Percentiles rank a stretch among this genome's conserved stretches.
These are phyloP conservation scores for Lactifluus hygrophoroides DNA, from an alignment of 768 basidiomycete genomes.

Conservation along the genomic window DNA sequence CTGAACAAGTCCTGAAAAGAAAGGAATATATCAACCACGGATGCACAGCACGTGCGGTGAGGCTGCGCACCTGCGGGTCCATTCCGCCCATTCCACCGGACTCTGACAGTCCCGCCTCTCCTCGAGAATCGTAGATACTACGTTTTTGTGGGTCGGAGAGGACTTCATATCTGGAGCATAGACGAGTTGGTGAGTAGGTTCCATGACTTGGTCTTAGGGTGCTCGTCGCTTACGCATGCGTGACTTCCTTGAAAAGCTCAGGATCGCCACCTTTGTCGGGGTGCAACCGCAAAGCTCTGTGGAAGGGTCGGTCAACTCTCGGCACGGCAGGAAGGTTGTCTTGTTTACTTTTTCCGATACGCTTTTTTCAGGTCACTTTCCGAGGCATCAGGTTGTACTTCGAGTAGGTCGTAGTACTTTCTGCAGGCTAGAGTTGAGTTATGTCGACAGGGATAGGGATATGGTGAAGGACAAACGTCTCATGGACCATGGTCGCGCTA, in stretches of 20 bases:
- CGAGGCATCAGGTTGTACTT: slow-evolving; percentile 68
- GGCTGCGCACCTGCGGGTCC: slow-evolving; percentile 75
- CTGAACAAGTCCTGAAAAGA: slow-evolving; percentile 79
- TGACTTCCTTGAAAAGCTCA: slow-evolving; percentile 95
- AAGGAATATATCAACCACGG: background rate
- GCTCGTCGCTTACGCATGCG: slow-evolving; percentile 69
- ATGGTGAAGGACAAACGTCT: slow-evolving; percentile 41
- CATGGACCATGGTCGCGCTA: slow-evolving; percentile 49
- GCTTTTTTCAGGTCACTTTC: slow-evolving; percentile 90
- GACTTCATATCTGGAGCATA: slow-evolving; percentile 70
- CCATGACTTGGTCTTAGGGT: slow-evolving; percentile 5
- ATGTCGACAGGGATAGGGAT: background rate
- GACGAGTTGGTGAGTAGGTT: slow-evolving; percentile 6
- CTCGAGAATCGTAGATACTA: slow-evolving; percentile 76
- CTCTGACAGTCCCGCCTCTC: slow-evolving; percentile 85
- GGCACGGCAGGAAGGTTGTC: background rate
- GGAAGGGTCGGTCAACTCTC: background rate
- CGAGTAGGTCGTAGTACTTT: slow-evolving; percentile 90
- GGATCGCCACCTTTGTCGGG: slow-evolving; percentile 96
- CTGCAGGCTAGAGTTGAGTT: slow-evolving; percentile 31
- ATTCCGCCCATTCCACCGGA: slow-evolving; percentile 89
- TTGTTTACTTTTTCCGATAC: slow-evolving; percentile 78
- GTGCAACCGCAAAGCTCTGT: slow-evolving; percentile 74
- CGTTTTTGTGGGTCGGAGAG: slow-evolving; percentile 83
- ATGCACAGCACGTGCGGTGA: background rate